Percentiles rank a stretch among this genome's conserved stretches.
Conservation (phyloP, 164 flowering plant genomes). For the Dillenia suffruticosa region DNA sequence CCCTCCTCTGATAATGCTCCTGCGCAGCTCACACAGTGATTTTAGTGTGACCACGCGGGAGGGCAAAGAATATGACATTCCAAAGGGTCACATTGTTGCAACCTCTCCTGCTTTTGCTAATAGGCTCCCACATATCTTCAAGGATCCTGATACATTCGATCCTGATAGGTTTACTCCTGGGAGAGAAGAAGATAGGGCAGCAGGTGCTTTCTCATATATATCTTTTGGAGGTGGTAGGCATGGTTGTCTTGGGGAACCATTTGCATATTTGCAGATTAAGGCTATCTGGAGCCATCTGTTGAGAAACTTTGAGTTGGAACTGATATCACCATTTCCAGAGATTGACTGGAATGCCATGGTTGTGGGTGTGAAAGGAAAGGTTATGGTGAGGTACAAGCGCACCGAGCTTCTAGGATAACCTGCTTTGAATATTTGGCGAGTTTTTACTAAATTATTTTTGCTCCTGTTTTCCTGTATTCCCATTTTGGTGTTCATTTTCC, state of each 20-base stretch:
- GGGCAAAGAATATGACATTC: conserved; percentile 84
- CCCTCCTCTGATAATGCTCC: conserved; percentile 86
- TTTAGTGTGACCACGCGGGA: conserved; percentile 77
- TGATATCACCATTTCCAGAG: conserved; percentile 86
- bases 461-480: no score
- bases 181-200: conserved; percentile 91
- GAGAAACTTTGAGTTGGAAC: conserved; percentile 83
- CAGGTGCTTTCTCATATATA: conserved; percentile 89
- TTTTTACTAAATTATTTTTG: no score
- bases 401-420: conserved; percentile 26
- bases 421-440: no score
- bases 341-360: conserved; percentile 99
- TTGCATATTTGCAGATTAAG: conserved; percentile 92
- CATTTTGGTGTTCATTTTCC: no score
- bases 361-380: conserved; percentile 93
- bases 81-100: conserved; percentile 93
- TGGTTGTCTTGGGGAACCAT: conserved; percentile 93
- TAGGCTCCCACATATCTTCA: conserved; percentile 70
- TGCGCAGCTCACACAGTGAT: conserved; percentile 79
- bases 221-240: conserved; percentile 96
- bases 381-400: conserved; percentile 94
- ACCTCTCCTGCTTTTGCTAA: conserved; percentile 97
- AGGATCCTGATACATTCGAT: conserved; percentile 75
- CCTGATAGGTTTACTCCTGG: conserved; percentile 82
- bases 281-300: conserved; percentile 93